Conservation (phyloP, 331 rosid species). For the Quercus phellos region DNA sequence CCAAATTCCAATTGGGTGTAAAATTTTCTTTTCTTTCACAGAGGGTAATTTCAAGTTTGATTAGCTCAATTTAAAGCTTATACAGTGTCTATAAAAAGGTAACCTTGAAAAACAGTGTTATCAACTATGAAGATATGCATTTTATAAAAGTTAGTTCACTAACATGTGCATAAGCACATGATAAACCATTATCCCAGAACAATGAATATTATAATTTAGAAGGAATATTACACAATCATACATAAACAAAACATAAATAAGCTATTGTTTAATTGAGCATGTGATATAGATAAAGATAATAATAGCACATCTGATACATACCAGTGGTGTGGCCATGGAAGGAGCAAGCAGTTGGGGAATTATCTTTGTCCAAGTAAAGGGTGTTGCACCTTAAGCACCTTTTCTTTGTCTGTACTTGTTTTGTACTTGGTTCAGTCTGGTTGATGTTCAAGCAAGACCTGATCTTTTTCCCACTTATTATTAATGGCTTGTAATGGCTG, state of each 20-base stretch:
- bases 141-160: too few species aligned
- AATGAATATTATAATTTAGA: too few species aligned
- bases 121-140: background rate
- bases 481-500: slow-evolving; percentile 15
- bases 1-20: background rate
- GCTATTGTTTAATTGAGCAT: background rate
- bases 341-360: slow-evolving; percentile 67
- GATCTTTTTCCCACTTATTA: slow-evolving; percentile 13
- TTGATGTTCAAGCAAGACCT: slow-evolving; percentile 25
- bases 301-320: background rate
- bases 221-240: too few species aligned
- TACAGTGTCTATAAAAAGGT: background rate
- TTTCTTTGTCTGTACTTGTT: slow-evolving; percentile 35
- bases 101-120: background rate
- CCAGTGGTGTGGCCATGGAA: slow-evolving; percentile 84
- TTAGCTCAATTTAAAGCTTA: background rate
- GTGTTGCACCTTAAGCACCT: slow-evolving; percentile 64
- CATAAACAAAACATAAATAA: background rate
- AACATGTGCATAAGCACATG: too few species aligned
- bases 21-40: background rate
- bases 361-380: slow-evolving; percentile 48
- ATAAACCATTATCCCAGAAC: too few species aligned
- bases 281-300: background rate
- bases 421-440: background rate
- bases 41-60: background rate